Evolutionary conservation across 31 red algal species (phyloP), one percentile per base, ranked within the genome.

Genomic region (Endocladia muricata): DNA sequence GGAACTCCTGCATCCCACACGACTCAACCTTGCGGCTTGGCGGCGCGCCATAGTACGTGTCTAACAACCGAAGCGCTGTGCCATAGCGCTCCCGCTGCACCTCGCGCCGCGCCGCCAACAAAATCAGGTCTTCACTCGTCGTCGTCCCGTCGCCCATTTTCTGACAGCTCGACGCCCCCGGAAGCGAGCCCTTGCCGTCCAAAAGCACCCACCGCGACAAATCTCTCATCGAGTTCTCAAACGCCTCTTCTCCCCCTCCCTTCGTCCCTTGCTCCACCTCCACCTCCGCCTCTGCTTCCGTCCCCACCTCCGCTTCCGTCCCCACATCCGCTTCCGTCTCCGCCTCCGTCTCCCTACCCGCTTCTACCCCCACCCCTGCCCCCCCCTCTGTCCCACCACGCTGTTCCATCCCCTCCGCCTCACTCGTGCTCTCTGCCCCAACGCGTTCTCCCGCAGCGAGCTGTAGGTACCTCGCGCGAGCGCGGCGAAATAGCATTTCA

Each of bases 101-200:
- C 41, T 89, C 85, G 38, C 85, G 66, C 26, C 41, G n/a, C 34
- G 68, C 65, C 1, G 41, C 85, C 6, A 89, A 21, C 1, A 89
- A 47, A 30, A 73, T 34, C 37, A 89, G 33, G 33, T 81, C 85
- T 59, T 75, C 85, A 49, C 61, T 81, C 13, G 85, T 81, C 3
- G 44, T 42, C 9, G 77, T 66, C 35, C 77, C 76, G 38, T 68
- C 76, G n/a, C 68, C 38, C 39, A 68, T 52, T 23, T 71, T 67
- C 32, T 25, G 43, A 30, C 55, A 44, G 26, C 55, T 47, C n/a
- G 82, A 56, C 15, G 69, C 58, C 13, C 70, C 82, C n/a, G 70
- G 70, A 37, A 85, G 40, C 48, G 54, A 54, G n/a, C 82, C 71
- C 31, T 85, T 85, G n/a, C 82, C 82, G 69, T 85, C 82, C 31